These are phyloP conservation scores for Pachysandra terminalis DNA, from an alignment of 164 flowering plant genomes.

Conservation along the genomic window DNA sequence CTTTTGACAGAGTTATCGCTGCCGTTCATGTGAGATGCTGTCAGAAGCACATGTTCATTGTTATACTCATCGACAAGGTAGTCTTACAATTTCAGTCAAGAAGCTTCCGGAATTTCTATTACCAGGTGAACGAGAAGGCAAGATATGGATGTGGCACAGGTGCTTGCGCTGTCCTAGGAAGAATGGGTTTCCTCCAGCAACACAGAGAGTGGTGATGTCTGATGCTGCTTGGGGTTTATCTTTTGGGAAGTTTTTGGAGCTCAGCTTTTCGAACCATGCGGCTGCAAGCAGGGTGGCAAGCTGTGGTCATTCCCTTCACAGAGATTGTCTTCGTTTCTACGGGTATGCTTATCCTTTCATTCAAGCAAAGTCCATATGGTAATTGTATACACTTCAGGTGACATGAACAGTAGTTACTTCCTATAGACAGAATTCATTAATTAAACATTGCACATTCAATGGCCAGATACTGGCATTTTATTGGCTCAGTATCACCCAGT, in stretches of 20 bases:
- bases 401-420: not conserved
- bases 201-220: conserved; percentile 72
- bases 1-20: conserved; percentile 44
- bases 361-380: not conserved
- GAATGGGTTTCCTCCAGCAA: conserved; percentile 71
- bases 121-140: conserved; percentile 71
- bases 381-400: not conserved
- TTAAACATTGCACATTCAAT: not conserved
- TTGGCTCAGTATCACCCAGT: not conserved
- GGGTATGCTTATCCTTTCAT: conserved; percentile 39
- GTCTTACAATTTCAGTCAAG: conserved; percentile 72
- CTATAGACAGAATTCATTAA: not conserved
- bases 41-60: conserved; percentile 84
- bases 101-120: conserved; percentile 45
- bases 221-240: conserved; percentile 95
- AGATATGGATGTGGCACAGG: conserved; percentile 92
- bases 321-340: conserved; percentile 83
- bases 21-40: conserved; percentile 71
- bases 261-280: conserved; percentile 84
- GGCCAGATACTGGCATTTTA: not conserved
- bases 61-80: conserved; percentile 78
- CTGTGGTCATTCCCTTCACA: conserved; percentile 83
- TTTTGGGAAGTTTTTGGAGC: conserved; percentile 88
- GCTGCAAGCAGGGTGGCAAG: conserved; percentile 86
- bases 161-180: conserved; percentile 63